phyloP scores from a whole-genome alignment of 257 asterid genomes.

The Ajuga chamaepitys region DNA sequence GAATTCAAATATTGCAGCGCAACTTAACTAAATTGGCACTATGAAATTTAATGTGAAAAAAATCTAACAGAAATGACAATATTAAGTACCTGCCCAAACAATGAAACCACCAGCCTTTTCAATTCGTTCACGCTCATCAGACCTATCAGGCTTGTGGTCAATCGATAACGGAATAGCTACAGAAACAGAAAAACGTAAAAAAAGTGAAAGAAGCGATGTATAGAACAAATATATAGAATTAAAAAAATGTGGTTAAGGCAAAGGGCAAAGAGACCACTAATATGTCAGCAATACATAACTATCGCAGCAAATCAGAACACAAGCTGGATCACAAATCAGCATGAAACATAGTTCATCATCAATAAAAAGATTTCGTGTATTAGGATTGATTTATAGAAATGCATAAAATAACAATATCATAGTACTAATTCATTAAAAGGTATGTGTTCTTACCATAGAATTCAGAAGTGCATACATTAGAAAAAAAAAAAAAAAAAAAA shows the following conservation, averaged over 20 bases:
- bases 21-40: neutral
- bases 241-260: neutral
- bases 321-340: too few relatives aligned
- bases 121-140: slow-evolving; percentile 82
- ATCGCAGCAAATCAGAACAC: too few relatives aligned
- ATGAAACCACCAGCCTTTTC: slow-evolving; percentile 84
- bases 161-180: slow-evolving; percentile 69
- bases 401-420: too few relatives aligned
- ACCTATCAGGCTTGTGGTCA: slow-evolving; percentile 84
- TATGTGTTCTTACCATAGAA: too few relatives aligned
- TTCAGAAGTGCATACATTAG: too few relatives aligned
- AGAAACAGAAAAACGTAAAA: slow-evolving; percentile 12
- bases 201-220: neutral
- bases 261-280: neutral
- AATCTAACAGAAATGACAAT: neutral
- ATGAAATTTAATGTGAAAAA: neutral
- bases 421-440: too few relatives aligned
- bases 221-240: neutral
- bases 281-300: neutral
- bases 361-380: too few relatives aligned
- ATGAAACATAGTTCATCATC: too few relatives aligned
- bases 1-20: neutral
- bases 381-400: too few relatives aligned
- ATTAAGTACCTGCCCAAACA: slow-evolving; percentile 67
- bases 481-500: too few relatives aligned